Base-by-base conservation (phyloP, 345 rosid genomes). In the Anastatica hierochuntica region DNA sequence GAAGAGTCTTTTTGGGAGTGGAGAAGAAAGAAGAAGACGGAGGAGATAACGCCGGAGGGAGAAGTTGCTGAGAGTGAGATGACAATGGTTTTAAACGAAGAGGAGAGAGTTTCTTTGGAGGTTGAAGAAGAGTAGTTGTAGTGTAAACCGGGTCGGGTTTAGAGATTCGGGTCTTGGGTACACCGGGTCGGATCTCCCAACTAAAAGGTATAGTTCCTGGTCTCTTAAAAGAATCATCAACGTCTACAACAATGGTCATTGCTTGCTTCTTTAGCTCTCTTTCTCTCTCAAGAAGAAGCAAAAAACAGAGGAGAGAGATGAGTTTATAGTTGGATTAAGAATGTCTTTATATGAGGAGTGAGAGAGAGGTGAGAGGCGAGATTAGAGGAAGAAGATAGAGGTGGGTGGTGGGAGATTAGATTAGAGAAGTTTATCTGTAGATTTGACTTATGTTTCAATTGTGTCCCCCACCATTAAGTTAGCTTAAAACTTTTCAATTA, bases 111-210 rank as follows among this genome's bases (percentile, higher is more conserved):
- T 67, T 53, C 45, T 60, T 60, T 8, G 51, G 71, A 37, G 71
- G 71, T 0, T 59, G 64, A 23, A 52, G 53, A 29, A 29, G 24
- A 48, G 37, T 27, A 4, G 49, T 40, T 15, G 41, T 41, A 2
- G 3, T 42, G 62, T 17, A 26, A 56, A 6, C 8, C 24, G 62
- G 66, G 95, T 51, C 98, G 88, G 75, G n/a, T n/a, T n/a, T n/a
- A n/a, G n/a, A n/a, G n/a, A n/a, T n/a, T n/a, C n/a, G n/a, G n/a
- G 61, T 59, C 57, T 81, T 85, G 64, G 97, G 97, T 3, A 90
- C 88, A 7, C 97, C 97, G 15, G 97, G 95, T 51, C 98, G 88
- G 75, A 84, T 72, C 81, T 90, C 98, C 98, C 96, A 90, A 58
- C 87, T 87, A 72, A 90, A 90, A 2, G 96, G 98, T 41, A 87